Evolutionary conservation across 108 stramenopile species (phyloP).

Genomic region (Conticribra guillardii): DNA sequence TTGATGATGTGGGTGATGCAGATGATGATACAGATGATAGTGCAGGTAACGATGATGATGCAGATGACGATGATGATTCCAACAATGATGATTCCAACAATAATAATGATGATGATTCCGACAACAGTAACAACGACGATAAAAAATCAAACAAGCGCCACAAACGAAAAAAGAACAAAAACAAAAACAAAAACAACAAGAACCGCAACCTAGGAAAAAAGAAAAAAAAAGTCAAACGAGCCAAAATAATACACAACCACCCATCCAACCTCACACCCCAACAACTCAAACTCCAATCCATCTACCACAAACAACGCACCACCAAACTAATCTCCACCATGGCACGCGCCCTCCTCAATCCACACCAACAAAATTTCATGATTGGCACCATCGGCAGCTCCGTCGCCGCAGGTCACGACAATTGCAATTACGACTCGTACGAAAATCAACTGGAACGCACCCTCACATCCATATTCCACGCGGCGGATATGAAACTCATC

Average conservation of each 20-base stretch:
- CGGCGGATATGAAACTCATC: slow-evolving; percentile 41
- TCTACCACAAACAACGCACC: slow-evolving; percentile 16
- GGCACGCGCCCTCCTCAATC: slow-evolving; percentile 56
- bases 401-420: slow-evolving; percentile 61
- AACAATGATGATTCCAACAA: background rate
- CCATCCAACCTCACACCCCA: slow-evolving; percentile 20
- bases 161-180: slow-evolving; percentile 7
- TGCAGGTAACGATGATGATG: slow-evolving; percentile 1
- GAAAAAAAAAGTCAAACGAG: slow-evolving; percentile 24
- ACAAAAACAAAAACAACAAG: slow-evolving; percentile 13
- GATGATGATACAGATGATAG: background rate
- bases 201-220: slow-evolving; percentile 18
- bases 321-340: slow-evolving; percentile 49
- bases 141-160: background rate
- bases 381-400: slow-evolving; percentile 57
- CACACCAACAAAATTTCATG: slow-evolving; percentile 37
- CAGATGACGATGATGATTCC: slow-evolving; percentile 7
- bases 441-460: slow-evolving; percentile 53
- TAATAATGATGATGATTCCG: slow-evolving; percentile 1
- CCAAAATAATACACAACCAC: slow-evolving; percentile 19
- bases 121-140: slow-evolving; percentile 1
- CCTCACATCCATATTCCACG: slow-evolving; percentile 31
- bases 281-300: slow-evolving; percentile 14
- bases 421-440: slow-evolving; percentile 56
- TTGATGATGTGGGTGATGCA: background rate